A percentile compares a stretch with the other conserved stretches of the same genome.
phyloP scores from a whole-genome alignment of 2,329 filamentous ascomycete genomes.

The Thermothelomyces thermophilus region DNA sequence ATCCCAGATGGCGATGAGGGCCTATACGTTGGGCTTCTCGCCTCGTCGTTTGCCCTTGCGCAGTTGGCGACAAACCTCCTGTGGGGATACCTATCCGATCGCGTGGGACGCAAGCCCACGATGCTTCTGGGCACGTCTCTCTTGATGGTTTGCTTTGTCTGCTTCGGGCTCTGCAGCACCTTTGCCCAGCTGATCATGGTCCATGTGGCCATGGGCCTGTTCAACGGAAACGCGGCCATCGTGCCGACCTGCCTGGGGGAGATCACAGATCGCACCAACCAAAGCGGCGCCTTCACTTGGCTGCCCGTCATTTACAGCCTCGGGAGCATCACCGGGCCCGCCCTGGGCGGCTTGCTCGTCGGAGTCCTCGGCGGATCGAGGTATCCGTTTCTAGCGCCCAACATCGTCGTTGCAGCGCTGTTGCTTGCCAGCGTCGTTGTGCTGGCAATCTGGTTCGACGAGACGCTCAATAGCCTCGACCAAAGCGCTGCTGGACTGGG shows the following conservation, averaged over 20 bases:
- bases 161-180: constrained; percentile 78
- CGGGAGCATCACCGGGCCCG: constrained; percentile 85
- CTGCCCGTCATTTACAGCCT: constrained; percentile 93
- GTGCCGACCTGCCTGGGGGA: constrained; percentile 92
- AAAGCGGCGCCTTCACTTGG: constrained; percentile 89
- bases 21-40: constrained; percentile 83
- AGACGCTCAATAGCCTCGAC: constrained; percentile 60
- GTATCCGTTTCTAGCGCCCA: constrained; percentile 82
- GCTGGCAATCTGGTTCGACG: constrained; percentile 74
- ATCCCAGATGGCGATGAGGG: constrained; percentile 66
- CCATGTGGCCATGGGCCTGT: constrained; percentile 82
- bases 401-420: constrained; percentile 68
- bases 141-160: constrained; percentile 71
- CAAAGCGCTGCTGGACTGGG: constrained; percentile 18
- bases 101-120: constrained; percentile 73
- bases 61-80: constrained; percentile 90
- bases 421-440: constrained; percentile 66
- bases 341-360: constrained; percentile 81
- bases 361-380: constrained; percentile 50
- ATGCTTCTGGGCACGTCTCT: constrained; percentile 77
- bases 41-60: constrained; percentile 84
- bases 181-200: constrained; percentile 81
- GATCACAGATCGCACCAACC: constrained; percentile 90
- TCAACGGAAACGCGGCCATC: constrained; percentile 92
- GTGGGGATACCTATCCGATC: constrained; percentile 80